Conservation (phyloP, 2,329 filamentous ascomycete genomes). For the Diplodia mutila region DNA sequence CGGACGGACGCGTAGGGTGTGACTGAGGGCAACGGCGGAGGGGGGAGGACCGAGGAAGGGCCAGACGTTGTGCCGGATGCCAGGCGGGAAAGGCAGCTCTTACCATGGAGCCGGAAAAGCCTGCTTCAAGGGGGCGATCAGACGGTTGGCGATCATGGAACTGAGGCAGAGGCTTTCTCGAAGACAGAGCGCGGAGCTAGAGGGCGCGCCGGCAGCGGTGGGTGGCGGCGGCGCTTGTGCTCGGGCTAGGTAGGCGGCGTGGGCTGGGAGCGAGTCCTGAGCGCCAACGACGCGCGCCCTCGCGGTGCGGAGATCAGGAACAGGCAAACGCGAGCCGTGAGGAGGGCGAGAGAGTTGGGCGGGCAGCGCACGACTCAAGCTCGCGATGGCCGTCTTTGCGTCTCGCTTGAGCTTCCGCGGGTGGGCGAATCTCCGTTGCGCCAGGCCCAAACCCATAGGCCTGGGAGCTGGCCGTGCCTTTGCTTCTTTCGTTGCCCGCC, state of each 20-base stretch:
- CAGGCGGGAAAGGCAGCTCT: constrained; percentile 25
- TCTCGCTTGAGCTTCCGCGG: constrained; percentile 19
- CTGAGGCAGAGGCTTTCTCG: constrained; percentile 22
- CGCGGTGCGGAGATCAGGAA: constrained; percentile 24
- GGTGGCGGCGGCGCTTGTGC: constrained; percentile 13
- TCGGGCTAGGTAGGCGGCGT: background rate
- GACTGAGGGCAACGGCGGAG: constrained; percentile 20
- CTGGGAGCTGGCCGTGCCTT: constrained; percentile 17
- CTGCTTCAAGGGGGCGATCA: constrained; percentile 25
- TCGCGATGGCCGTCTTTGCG: constrained; percentile 7
- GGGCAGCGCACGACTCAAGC: constrained; percentile 21
- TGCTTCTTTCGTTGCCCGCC: constrained; percentile 14
- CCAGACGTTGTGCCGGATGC: constrained; percentile 25
- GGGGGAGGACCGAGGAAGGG: constrained; percentile 26
- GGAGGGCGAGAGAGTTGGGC: constrained; percentile 15
- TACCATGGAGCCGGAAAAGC: constrained; percentile 27
- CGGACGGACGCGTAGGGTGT: constrained; percentile 17
- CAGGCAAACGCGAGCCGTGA: constrained; percentile 16
- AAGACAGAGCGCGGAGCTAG: constrained; percentile 20
- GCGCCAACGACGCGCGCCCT: constrained; percentile 17
- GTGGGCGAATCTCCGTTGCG: constrained; percentile 19
- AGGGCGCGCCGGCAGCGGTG: constrained; percentile 16
- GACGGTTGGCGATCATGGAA: constrained; percentile 25
- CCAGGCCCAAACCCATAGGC: constrained; percentile 15
- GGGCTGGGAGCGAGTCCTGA: constrained; percentile 19